These are phyloP conservation scores for Aulographum hederae DNA, from an alignment of 2,329 filamentous ascomycete species.

Conservation along the genomic window DNA sequence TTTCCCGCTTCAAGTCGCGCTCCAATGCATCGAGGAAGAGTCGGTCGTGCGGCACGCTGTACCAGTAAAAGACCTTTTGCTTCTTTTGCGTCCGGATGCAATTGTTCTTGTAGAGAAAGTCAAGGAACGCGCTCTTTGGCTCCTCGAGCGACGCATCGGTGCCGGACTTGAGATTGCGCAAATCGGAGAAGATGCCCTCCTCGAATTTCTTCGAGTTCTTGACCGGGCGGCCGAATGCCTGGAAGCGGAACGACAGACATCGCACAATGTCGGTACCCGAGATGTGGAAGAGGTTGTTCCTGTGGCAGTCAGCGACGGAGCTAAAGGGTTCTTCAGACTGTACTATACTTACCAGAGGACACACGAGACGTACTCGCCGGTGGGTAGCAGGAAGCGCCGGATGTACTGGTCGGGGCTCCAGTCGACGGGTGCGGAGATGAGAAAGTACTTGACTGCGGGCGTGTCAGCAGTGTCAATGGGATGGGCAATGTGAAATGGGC, in stretches of 20 bases:
- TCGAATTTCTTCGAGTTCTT: constrained; percentile 99
- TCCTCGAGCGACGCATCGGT: constrained; percentile 97
- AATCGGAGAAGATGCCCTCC: constrained; percentile 96
- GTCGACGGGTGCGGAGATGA: constrained; percentile 95
- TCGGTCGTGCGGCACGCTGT: constrained; percentile 93
- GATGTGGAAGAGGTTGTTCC: constrained; percentile 98
- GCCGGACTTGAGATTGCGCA: constrained; percentile 94
- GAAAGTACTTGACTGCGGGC: constrained; percentile 84
- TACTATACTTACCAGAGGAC: constrained; percentile 55
- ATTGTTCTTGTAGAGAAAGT: constrained; percentile 99
- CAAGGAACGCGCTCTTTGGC: constrained; percentile 93
- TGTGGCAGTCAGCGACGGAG: too few relatives aligned
- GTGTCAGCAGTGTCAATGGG: constrained; percentile 3
- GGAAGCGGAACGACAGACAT: constrained; percentile 94
- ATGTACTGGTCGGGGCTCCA: constrained; percentile 97
- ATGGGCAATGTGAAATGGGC: constrained; percentile 1
- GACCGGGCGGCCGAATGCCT: constrained; percentile 92
- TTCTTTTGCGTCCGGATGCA: constrained; percentile 99
- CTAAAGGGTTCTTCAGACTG: too few relatives aligned
- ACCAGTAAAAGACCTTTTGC: constrained; percentile 99
- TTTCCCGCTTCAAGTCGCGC: constrained; percentile 94
- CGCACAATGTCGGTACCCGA: constrained; percentile 97
- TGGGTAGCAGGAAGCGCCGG: constrained; percentile 82
- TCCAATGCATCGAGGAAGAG: constrained; percentile 95
- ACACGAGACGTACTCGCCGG: constrained; percentile 96